phyloP scores from a whole-genome alignment of 805 yeast genomes.

The Metschnikowia colocasiae region DNA sequence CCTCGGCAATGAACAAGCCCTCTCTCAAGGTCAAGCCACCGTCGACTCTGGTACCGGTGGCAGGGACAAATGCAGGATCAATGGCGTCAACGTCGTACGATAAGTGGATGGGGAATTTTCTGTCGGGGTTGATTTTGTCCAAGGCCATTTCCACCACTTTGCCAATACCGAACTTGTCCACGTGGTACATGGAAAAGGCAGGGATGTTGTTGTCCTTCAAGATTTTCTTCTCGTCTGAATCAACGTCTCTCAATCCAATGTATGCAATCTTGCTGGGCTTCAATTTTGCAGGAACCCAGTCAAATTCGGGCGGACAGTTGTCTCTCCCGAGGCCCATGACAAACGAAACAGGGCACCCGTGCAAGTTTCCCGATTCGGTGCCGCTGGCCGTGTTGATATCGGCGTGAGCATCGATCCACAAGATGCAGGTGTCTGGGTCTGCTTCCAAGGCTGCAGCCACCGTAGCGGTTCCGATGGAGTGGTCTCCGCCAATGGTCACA shows the following conservation, averaged over 20 bases:
- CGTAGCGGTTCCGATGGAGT: constrained; percentile 92
- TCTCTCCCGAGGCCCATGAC: constrained; percentile 74
- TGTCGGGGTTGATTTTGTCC: constrained; percentile 67
- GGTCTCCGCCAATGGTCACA: constrained; percentile 93
- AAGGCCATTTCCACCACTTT: constrained; percentile 90
- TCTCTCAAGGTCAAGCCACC: constrained; percentile 95
- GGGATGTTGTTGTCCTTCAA: constrained; percentile 67
- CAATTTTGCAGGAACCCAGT: constrained; percentile 75
- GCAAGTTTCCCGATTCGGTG: constrained; percentile 85
- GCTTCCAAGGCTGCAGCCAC: constrained; percentile 75
- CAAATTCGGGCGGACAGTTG: constrained; percentile 65
- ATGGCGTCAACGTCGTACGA: constrained; percentile 96
- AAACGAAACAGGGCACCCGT: constrained; percentile 95
- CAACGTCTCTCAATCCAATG: constrained; percentile 93
- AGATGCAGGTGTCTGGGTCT: constrained; percentile 81
- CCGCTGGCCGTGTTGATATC: constrained; percentile 87
- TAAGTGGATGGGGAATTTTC: constrained; percentile 71
- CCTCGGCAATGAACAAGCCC: constrained; percentile 89
- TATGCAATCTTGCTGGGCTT: constrained; percentile 74
- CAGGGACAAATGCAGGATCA: constrained; percentile 91
- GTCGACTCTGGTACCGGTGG: constrained; percentile 96
- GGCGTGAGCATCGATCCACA: constrained; percentile 99
- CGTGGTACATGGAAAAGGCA: constrained; percentile 93
- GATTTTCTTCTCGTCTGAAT: constrained; percentile 74
- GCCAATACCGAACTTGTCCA: constrained; percentile 90